These are phyloP conservation scores for Crepidotus variabilis DNA, from an alignment of 768 basidiomycete species.

Conservation along the genomic window DNA sequence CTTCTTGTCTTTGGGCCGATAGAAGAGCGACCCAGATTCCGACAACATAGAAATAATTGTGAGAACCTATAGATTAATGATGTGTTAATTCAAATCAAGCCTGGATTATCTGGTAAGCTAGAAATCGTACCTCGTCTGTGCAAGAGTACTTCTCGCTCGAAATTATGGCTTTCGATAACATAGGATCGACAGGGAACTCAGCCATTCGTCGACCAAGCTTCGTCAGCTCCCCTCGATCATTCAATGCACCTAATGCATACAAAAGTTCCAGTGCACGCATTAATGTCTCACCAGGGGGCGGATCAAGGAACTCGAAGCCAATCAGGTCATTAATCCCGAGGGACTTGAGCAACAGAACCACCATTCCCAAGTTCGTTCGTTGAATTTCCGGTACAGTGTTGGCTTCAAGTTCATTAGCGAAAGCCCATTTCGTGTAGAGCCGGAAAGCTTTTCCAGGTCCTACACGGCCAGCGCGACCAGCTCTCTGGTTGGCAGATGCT, in stretches of 20 bases:
- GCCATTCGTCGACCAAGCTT: conserved; percentile 97
- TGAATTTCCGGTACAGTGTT: conserved; percentile 99
- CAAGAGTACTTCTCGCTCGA: conserved; percentile 91
- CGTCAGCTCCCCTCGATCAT: conserved; percentile 96
- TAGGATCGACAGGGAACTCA: conserved; percentile 98
- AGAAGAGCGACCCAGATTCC: conserved; percentile 93
- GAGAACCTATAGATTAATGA: conserved; percentile 54
- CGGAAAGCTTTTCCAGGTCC: conserved; percentile 98
- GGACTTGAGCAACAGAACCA: conserved; percentile 91
- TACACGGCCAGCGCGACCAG: conserved; percentile 95
- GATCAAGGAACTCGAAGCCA: conserved; percentile 98
- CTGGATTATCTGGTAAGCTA: not conserved
- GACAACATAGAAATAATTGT: conserved; percentile 98
- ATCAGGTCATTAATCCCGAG: conserved; percentile 98
- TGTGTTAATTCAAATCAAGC: not conserved
- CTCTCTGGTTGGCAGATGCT: conserved; percentile 95
- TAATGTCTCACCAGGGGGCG: conserved; percentile 95
- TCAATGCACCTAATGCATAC: conserved; percentile 94
- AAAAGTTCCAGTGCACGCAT: conserved; percentile 92
- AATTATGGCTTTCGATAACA: conserved; percentile 95
- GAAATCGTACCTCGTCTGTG: conserved; percentile 83
- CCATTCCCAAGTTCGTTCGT: conserved; percentile 95
- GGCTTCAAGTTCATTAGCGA: conserved; percentile 90
- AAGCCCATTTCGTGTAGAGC: conserved; percentile 99
- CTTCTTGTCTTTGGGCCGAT: conserved; percentile 98